Base-by-base conservation (phyloP, 2,329 filamentous ascomycete species). In the Penicillium aurantiogriseum region DNA sequence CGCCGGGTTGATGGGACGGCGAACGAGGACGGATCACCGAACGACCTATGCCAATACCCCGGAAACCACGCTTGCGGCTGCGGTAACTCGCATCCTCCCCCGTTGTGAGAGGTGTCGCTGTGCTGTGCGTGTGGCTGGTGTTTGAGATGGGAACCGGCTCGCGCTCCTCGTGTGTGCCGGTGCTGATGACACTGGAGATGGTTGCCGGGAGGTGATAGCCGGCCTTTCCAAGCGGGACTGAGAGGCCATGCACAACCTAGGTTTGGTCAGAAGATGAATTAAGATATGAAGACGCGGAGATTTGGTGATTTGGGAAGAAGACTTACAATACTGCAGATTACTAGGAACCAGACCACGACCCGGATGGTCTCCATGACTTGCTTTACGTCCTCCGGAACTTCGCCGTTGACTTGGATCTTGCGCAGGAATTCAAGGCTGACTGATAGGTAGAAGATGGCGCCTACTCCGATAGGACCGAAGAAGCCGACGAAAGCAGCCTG, bases 391-490 rank as follows among this genome's bases (percentile, higher is more conserved):
- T 81, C 78, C 29, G 90, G 81, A 15, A 84, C 76, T 33, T 81
- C 69, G 0, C 84, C 87, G 51, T 89, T 77, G 8, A 85, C 83
- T 0, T 81, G 83, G 55, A 86, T 71, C 13, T 77, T 69, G 7
- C 72, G 69, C 2, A 97, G 79, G 59, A 92, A 96, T 25, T 96
- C 90, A 1, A 90, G 74, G 40, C 84, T 88, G 60, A 96, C 80
- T 68, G 92, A 95, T 6, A 97, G 81, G 70, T 97, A 96, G 71
- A 96, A 97, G 21, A 96, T 84, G 1, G 91, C 92, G 17, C 90
- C 91, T 1, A 96, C 92, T 3, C 93, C 92, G 55, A 97, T 92
- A 0, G 92, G 92, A 0, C 92, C 92, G 63, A 97, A 97, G 78
- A 96, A 96, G 0, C 92, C 92, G 8, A 94, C 90, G 68, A 96